A percentile compares a stretch with the other conserved stretches of the same genome.
Conservation (phyloP, 192 early-diverging fungal species). For the Linnemannia schmuckeri region DNA sequence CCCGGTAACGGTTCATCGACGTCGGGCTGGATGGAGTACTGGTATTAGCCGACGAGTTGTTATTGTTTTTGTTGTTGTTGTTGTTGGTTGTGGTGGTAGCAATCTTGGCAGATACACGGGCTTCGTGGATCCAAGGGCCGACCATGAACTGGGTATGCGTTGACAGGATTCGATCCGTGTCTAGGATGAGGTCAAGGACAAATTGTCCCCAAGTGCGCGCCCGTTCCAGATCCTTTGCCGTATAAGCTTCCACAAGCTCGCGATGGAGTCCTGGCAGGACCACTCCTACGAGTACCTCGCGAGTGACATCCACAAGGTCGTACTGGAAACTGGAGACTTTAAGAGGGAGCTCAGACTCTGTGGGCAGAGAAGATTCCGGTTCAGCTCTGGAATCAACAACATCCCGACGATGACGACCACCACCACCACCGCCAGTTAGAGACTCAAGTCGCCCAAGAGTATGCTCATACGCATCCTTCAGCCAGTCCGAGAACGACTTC, state of each 20-base stretch:
- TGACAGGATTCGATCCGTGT: slow-evolving; percentile 28
- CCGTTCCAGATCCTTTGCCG: slow-evolving; percentile 12
- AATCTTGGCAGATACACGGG: slow-evolving; percentile 18
- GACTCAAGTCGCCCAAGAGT: not conserved
- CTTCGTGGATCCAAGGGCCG: slow-evolving; percentile 38
- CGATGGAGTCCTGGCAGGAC: slow-evolving; percentile 37
- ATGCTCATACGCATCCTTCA: not conserved
- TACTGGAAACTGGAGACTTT: slow-evolving; percentile 46
- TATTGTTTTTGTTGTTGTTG: too few relatives aligned
- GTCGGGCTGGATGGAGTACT: not conserved
- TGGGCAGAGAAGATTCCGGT: not conserved
- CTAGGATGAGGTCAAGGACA: slow-evolving; percentile 10
- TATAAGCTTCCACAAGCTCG: slow-evolving; percentile 36
- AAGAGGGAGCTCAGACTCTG: slow-evolving; percentile 18
- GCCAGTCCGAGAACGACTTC: slow-evolving; percentile 1
- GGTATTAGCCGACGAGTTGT: not conserved
- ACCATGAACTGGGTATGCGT: slow-evolving; percentile 50
- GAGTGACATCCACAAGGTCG: slow-evolving; percentile 51
- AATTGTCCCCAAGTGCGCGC: slow-evolving; percentile 2
- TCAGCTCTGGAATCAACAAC: not conserved
- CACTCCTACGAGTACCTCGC: slow-evolving; percentile 29
- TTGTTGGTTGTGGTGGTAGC: not conserved
- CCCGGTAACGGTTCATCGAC: slow-evolving; percentile 6
- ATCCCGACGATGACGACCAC: too few relatives aligned
- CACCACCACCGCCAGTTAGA: too few relatives aligned